phyloP scores from a whole-genome alignment of 1,284 basidiomycete species.

The Neonothopanus nambi region DNA sequence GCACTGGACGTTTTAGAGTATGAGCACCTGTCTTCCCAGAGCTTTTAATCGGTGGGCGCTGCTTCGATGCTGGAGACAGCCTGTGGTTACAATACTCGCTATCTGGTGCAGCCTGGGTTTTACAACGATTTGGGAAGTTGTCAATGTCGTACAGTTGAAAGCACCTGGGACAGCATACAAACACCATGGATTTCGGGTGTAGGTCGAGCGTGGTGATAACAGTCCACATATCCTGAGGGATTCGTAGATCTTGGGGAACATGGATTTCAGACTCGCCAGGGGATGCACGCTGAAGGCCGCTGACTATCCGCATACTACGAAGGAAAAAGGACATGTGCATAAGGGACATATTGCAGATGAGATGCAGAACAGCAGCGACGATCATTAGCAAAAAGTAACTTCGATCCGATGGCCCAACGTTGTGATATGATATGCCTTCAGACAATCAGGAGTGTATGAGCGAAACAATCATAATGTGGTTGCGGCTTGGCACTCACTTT shows the following conservation, averaged over 20 bases:
- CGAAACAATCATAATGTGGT: background rate
- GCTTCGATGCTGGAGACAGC: background rate
- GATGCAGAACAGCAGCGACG: slow-evolving; percentile 13
- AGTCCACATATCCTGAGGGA: slow-evolving; percentile 21
- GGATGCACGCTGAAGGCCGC: background rate
- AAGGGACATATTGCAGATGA: slow-evolving; percentile 16
- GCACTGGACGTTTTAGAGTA: background rate
- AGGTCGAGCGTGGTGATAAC: slow-evolving; percentile 18
- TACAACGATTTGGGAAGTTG: slow-evolving; percentile 21
- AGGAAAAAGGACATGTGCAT: slow-evolving; percentile 12
- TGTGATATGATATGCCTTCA: background rate
- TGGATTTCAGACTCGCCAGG: background rate
- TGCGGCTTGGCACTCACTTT: background rate
- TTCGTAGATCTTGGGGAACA: slow-evolving; percentile 15
- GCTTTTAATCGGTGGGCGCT: background rate
- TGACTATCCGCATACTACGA: slow-evolving; percentile 7
- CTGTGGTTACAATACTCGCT: slow-evolving; percentile 1
- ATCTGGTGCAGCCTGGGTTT: slow-evolving; percentile 1
- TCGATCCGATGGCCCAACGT: background rate
- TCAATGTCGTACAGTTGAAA: slow-evolving; percentile 19
- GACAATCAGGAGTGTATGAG: background rate
- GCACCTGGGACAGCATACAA: slow-evolving; percentile 25
- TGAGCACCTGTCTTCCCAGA: background rate
- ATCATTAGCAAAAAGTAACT: background rate
- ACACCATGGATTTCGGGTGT: slow-evolving; percentile 16